A percentile compares a stretch with the other conserved stretches of the same genome.
phyloP scores from a whole-genome alignment of 2,329 filamentous ascomycete species.

The Talaromyces piceae region DNA sequence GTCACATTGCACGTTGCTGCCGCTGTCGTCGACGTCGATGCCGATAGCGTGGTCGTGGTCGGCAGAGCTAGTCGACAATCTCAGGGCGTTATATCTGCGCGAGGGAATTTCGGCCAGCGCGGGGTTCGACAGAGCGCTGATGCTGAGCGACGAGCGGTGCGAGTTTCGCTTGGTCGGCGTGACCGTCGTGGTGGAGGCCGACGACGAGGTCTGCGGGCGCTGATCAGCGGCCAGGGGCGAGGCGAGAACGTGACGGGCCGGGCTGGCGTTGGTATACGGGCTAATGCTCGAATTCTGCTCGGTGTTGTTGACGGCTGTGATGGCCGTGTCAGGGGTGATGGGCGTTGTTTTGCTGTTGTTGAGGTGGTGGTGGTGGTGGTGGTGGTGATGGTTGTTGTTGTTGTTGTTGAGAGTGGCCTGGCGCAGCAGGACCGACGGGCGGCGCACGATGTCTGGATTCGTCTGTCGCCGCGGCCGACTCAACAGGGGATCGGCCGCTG shows the following conservation, averaged over 20 bases:
- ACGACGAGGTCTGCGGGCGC: slow-evolving; percentile 5
- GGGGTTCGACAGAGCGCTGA: slow-evolving; percentile 19
- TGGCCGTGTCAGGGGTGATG: neutral
- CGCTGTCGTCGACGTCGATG: neutral
- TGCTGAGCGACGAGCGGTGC: slow-evolving; percentile 15
- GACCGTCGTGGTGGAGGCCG: slow-evolving; percentile 9
- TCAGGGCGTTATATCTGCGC: slow-evolving; percentile 17
- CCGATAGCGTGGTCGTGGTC: neutral
- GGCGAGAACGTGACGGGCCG: neutral
- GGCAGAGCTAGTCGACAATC: slow-evolving; percentile 9
- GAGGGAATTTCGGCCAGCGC: slow-evolving; percentile 19
- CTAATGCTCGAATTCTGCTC: neutral
- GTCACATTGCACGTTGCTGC: slow-evolving; percentile 9
- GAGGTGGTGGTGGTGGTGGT: too few relatives aligned
- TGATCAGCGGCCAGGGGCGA: slow-evolving; percentile 7
- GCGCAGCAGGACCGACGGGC: slow-evolving; percentile 11
- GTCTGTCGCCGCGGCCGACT: slow-evolving; percentile 13
- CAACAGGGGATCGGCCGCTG: slow-evolving; percentile 6
- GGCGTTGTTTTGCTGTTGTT: neutral
- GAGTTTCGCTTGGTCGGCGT: slow-evolving; percentile 9
- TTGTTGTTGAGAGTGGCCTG: slow-evolving; percentile 13
- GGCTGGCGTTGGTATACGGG: neutral
- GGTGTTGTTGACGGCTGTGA: neutral
- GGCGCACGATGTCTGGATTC: slow-evolving; percentile 12
- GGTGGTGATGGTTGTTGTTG: slow-evolving; percentile 6